These are phyloP conservation scores for Fraxinus nigra DNA, from an alignment of 305 asterid species.

Conservation along the genomic window DNA sequence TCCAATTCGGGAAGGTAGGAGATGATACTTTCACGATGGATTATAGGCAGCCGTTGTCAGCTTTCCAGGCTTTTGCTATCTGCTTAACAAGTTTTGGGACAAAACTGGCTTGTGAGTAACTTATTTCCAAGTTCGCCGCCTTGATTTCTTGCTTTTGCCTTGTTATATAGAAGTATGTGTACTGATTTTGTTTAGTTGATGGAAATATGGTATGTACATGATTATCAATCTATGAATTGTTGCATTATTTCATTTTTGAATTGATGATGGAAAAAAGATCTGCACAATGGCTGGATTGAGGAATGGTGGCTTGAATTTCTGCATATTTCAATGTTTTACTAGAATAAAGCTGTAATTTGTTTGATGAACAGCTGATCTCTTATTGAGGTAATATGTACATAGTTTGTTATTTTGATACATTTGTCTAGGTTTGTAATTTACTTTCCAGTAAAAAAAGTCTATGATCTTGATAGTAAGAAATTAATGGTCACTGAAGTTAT, in stretches of 20 bases:
- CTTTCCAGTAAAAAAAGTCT: not conserved
- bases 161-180: not conserved
- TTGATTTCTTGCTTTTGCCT: not conserved
- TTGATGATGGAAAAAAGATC: not conserved
- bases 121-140: not conserved
- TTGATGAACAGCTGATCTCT: not conserved
- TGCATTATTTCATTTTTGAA: conserved; percentile 3
- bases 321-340: not conserved
- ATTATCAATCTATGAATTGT: conserved; percentile 10
- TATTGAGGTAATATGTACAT: not conserved
- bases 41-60: conserved; percentile 78
- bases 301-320: not conserved
- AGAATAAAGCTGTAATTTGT: not conserved
- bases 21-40: conserved; percentile 89
- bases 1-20: conserved; percentile 88
- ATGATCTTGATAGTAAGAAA: not conserved
- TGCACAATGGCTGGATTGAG: not conserved
- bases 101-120: conserved; percentile 77
- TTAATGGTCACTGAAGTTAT: not conserved
- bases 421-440: not conserved
- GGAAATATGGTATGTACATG: conserved; percentile 29
- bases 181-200: not conserved
- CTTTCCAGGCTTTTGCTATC: conserved; percentile 92
- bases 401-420: not conserved
- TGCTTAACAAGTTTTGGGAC: conserved; percentile 92